Base-by-base conservation (phyloP, 352 stramenopile species). In the Discostella stelligera region DNA sequence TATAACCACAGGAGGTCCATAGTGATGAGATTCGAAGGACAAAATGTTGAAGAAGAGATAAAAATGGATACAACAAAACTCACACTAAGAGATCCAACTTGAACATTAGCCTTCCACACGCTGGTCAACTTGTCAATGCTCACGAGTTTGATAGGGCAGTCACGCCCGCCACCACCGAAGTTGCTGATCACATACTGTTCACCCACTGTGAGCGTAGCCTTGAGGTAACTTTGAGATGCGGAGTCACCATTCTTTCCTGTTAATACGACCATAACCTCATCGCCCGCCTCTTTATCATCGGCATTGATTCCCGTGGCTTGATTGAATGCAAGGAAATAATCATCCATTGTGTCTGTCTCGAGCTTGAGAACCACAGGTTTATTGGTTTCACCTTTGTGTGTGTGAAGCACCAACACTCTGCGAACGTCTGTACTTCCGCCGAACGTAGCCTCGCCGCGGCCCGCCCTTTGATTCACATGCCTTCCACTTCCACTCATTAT, bases 291-390 rank as follows among this genome's bases (percentile, higher is more conserved):
- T 37, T 61, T 25, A 62, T 48, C 61, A 61, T 70, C 48, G 4
- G 46, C 13, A 61, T 70, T 70, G 11, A 70, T 25, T 23, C 48
- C 62, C 8, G 48, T 37, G 25, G 48, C 49, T 23, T 27, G 48
- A 70, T 70, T 70, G 23, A 70, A 70, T 9, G 21, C 63, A 16
- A 71, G 2, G 37, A 71, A n/a, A n/a, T n/a, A n/a, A n/a, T n/a
- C n/a, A n/a, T n/a, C n/a, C n/a, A n/a, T n/a, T n/a, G n/a, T n/a
- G n/a, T n/a, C n/a, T n/a, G n/a, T n/a, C n/a, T n/a, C n/a, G n/a
- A n/a, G n/a, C n/a, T n/a, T n/a, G n/a, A 71, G n/a, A 44, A 62
- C 54, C 54, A 62, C 27, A 44, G 20, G 54, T 46, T 44, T n/a
- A 1, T 18, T 18, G 21, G 1, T 44, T 9, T n/a, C n/a, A n/a